phyloP scores from a whole-genome alignment of 148 eudicot species.

The Rhododendron mucronatum region DNA sequence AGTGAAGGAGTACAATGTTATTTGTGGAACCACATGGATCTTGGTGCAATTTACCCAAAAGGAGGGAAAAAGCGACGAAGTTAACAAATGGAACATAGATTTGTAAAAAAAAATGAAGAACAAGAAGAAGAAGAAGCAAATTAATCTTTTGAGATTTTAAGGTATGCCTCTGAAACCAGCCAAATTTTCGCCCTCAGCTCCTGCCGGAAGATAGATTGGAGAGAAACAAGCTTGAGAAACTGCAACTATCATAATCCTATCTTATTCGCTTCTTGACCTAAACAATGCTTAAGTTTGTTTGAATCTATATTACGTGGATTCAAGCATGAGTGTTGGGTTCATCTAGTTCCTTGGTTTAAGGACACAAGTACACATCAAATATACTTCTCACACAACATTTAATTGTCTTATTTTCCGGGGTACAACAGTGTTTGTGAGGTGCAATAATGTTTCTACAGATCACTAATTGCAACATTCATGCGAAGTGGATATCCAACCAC shows the following conservation, averaged over 20 bases:
- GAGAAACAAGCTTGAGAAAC: background rate
- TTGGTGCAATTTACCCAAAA: background rate
- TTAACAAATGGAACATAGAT: background rate
- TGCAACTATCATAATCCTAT: background rate
- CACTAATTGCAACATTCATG: background rate
- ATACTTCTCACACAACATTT: background rate
- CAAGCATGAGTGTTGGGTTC: background rate
- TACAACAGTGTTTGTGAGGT: background rate
- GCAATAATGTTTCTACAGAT: background rate
- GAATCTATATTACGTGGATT: background rate
- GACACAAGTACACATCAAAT: background rate
- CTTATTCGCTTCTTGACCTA: background rate
- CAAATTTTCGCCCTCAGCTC: background rate
- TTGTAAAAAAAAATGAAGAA: background rate
- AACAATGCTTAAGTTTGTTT: background rate
- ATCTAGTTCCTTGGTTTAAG: background rate
- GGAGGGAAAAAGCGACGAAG: background rate
- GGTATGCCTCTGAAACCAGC: background rate
- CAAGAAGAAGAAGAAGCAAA: background rate
- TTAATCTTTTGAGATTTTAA: background rate
- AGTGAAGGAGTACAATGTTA: background rate
- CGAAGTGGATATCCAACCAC: background rate
- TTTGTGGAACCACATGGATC: background rate
- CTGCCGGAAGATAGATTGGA: background rate
- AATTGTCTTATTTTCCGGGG: background rate